These are phyloP conservation scores for Solanum lycopersicoides DNA, from an alignment of 257 asterid species.

Conservation along the genomic window DNA sequence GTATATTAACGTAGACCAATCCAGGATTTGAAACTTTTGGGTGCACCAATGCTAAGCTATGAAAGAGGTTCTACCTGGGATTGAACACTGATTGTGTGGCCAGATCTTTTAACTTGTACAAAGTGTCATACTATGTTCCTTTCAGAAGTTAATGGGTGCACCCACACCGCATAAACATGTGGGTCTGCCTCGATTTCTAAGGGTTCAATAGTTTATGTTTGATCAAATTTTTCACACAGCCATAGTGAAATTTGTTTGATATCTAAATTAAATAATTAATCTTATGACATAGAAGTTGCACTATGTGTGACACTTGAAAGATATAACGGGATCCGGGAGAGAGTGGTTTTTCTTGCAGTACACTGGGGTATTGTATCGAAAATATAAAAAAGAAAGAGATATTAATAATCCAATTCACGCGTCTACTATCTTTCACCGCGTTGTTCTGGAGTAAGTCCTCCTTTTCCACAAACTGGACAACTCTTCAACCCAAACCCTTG, in stretches of 20 bases:
- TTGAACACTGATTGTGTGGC: neutral
- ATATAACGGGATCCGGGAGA: neutral
- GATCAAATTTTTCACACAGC: neutral
- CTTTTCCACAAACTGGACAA: conserved; percentile 73
- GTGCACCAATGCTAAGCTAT: neutral
- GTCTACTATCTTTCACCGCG: conserved; percentile 65
- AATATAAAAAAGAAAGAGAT: neutral
- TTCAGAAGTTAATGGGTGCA: neutral
- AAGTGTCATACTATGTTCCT: neutral
- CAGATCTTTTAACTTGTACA: neutral
- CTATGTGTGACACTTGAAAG: neutral
- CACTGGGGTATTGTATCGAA: neutral
- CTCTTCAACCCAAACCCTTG: conserved; percentile 86
- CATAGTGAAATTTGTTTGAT: neutral
- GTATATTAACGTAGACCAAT: neutral
- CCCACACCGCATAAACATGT: neutral
- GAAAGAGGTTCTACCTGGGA: neutral
- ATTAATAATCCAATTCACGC: neutral
- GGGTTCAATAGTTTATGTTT: neutral
- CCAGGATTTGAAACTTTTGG: no score
- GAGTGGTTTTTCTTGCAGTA: neutral
- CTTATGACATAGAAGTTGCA: neutral
- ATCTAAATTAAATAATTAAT: neutral
- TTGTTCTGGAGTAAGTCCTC: conserved; percentile 87
- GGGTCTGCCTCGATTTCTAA: no score